phyloP scores from a whole-genome alignment of 2,329 filamentous ascomycete genomes.

The Cordyceps sp. region DNA sequence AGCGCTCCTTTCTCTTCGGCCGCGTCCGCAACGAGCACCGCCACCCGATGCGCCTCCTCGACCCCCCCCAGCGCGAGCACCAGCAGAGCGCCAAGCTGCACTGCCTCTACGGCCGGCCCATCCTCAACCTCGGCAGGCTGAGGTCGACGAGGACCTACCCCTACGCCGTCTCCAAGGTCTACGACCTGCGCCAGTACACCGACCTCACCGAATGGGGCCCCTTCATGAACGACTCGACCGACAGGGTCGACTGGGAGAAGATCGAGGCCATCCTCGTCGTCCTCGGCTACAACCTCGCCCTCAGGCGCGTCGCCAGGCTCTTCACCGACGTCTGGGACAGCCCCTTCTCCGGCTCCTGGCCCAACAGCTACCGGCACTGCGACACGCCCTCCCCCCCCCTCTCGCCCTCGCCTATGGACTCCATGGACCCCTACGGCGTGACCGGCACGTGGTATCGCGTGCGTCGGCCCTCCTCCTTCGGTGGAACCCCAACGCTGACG shows the following conservation, averaged over 20 bases:
- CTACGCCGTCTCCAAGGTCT: conserved; percentile 52
- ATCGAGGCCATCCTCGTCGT: conserved; percentile 59
- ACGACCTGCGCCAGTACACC: conserved; percentile 56
- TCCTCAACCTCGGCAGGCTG: conserved; percentile 21
- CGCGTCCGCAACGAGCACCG: conserved; percentile 27
- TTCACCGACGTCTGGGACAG: conserved; percentile 35
- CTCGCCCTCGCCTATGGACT: conserved; percentile 26
- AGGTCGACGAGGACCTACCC: conserved; percentile 29
- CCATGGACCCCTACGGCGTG: conserved; percentile 52
- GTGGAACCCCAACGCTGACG: background rate
- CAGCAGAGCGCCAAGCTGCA: conserved; percentile 58
- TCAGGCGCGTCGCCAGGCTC: conserved; percentile 26
- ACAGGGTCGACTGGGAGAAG: conserved; percentile 62
- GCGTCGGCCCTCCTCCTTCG: conserved; percentile 6
- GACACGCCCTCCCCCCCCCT: conserved; percentile 16
- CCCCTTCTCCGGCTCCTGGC: conserved; percentile 39
- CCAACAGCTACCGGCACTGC: conserved; percentile 35
- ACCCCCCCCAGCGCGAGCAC: conserved; percentile 14
- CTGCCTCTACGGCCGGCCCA: conserved; percentile 48
- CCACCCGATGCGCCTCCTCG: conserved; percentile 3
- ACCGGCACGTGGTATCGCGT: conserved; percentile 57
- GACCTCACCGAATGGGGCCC: conserved; percentile 50
- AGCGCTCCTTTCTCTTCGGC: conserved; percentile 45
- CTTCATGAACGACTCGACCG: conserved; percentile 45
- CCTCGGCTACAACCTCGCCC: conserved; percentile 44